A percentile compares a stretch with the other conserved stretches of the same genome.
These are phyloP conservation scores for Schoenoplectus tabernaemontani DNA, from an alignment of 202 grass and related monocot species.

Conservation along the genomic window DNA sequence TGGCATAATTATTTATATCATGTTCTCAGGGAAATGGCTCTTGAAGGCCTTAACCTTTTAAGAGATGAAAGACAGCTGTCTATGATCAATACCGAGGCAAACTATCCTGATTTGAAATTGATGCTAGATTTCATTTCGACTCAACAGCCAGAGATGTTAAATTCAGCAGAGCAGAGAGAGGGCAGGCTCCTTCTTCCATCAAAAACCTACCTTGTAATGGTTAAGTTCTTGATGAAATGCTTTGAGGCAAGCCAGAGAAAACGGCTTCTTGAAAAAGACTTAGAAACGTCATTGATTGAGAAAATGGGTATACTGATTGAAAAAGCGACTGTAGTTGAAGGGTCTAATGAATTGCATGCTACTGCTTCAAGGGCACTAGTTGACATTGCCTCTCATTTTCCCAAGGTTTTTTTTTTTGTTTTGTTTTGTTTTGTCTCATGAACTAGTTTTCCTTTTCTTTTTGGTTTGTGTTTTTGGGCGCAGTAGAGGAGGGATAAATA, in stretches of 20 bases:
- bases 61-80: conserved; percentile 49
- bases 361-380: conserved; percentile 85
- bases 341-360: conserved; percentile 77
- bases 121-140: conserved; percentile 67
- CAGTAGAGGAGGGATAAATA: neutral
- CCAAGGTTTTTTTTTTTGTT: conserved; percentile 50
- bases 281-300: conserved; percentile 38
- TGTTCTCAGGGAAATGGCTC: conserved; percentile 87
- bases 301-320: conserved; percentile 70
- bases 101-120: conserved; percentile 51
- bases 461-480: neutral
- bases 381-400: conserved; percentile 60
- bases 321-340: conserved; percentile 82
- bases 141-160: conserved; percentile 55
- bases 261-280: conserved; percentile 27
- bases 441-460: neutral
- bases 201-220: conserved; percentile 82
- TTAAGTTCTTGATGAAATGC: conserved; percentile 95
- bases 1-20: conserved; percentile 13
- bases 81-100: conserved; percentile 36
- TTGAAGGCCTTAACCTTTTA: conserved; percentile 68
- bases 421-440: too few species aligned
- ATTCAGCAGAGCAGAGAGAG: conserved; percentile 46
- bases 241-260: conserved; percentile 45
- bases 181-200: conserved; percentile 53